Percentiles rank a stretch among this genome's conserved stretches.
Evolutionary conservation across 1,284 basidiomycete species (phyloP).

Genomic region (Rhodotorula sp.): DNA sequence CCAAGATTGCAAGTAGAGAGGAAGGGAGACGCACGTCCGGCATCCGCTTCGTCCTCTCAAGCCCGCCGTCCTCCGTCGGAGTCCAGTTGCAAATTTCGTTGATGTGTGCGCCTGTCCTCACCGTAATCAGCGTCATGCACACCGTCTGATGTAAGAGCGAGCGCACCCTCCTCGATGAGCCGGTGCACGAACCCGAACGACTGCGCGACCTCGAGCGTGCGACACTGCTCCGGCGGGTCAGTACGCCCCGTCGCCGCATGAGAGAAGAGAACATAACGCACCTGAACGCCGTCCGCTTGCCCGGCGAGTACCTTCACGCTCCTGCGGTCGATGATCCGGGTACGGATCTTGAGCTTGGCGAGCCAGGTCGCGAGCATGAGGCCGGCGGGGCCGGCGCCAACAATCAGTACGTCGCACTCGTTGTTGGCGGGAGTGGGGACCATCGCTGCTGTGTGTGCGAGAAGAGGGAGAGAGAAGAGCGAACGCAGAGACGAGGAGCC

Average conservation of each 20-base stretch:
- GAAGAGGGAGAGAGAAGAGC: not conserved
- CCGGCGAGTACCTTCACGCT: slow-evolving; percentile 11
- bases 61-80: slow-evolving; percentile 61
- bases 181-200: slow-evolving; percentile 68
- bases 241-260: not conserved
- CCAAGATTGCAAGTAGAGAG: too few relatives aligned
- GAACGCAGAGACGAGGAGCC: not conserved
- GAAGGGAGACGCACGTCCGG: slow-evolving; percentile 31
- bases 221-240: slow-evolving; percentile 28
- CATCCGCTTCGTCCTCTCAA: slow-evolving; percentile 45
- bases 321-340: slow-evolving; percentile 46
- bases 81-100: slow-evolving; percentile 69
- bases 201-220: slow-evolving; percentile 55
- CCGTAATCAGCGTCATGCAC: too few relatives aligned
- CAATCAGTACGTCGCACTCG: slow-evolving; percentile 39
- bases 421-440: not conserved
- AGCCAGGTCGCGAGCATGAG: slow-evolving; percentile 40
- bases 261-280: not conserved
- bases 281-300: slow-evolving; percentile 21
- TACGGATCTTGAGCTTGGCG: slow-evolving; percentile 40
- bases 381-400: slow-evolving; percentile 38
- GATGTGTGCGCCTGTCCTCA: slow-evolving; percentile 1
- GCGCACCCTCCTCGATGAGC: slow-evolving; percentile 60
- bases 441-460: not conserved
- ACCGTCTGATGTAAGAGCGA: not conserved